Conservation (phyloP, 78 protist species). For the Cavenderia fasciculata region DNA sequence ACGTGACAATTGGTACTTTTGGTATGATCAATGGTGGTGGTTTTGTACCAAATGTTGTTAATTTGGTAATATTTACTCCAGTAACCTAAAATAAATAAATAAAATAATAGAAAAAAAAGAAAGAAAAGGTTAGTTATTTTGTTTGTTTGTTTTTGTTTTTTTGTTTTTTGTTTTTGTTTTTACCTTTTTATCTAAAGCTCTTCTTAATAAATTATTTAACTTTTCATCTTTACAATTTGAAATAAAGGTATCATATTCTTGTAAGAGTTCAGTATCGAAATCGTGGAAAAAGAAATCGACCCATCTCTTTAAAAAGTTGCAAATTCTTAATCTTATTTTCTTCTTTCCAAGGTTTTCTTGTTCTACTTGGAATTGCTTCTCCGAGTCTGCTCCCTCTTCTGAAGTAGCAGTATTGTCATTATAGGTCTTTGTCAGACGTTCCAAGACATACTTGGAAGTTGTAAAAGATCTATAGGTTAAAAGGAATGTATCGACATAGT, state of each 20-base stretch:
- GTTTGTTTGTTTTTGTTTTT: not conserved
- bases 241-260: conserved; percentile 40
- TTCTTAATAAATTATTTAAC: not conserved
- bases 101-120: not conserved
- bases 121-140: no score
- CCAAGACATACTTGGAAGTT: conserved; percentile 66
- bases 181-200: conserved; percentile 15
- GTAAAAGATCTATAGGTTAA: conserved; percentile 82
- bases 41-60: conserved; percentile 8
- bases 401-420: conserved; percentile 29
- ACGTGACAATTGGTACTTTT: conserved; percentile 11
- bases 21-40: conserved; percentile 54
- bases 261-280: conserved; percentile 56
- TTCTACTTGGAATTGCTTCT: conserved; percentile 19
- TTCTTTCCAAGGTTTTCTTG: conserved; percentile 45
- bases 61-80: not conserved
- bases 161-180: not conserved
- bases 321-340: conserved; percentile 46
- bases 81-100: not conserved
- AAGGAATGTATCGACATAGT: conserved; percentile 76
- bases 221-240: conserved; percentile 42
- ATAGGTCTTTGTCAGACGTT: conserved; percentile 35
- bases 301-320: conserved; percentile 81
- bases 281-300: conserved; percentile 71
- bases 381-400: not conserved